These are phyloP conservation scores for Chaetoceros muelleri DNA, from an alignment of 108 stramenopile genomes.

Conservation along the genomic window DNA sequence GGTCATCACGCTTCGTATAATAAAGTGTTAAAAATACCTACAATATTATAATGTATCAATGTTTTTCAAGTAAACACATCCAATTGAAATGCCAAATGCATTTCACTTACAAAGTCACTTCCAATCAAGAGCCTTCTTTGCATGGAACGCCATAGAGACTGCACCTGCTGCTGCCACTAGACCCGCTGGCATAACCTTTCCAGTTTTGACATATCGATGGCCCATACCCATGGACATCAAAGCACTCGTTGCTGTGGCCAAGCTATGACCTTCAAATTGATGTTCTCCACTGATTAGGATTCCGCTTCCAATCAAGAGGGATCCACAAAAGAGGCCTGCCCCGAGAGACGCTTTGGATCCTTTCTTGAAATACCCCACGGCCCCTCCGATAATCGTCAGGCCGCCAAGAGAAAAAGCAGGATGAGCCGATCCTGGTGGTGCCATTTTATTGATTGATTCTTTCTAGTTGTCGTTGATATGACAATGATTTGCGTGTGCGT, in stretches of 20 bases:
- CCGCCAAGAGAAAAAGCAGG: constrained; percentile 55
- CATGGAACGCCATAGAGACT: constrained; percentile 21
- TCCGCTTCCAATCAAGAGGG: constrained; percentile 49
- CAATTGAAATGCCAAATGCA: no score
- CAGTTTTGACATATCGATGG: constrained; percentile 48
- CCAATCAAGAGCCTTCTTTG: constrained; percentile 31
- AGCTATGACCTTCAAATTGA: constrained; percentile 52
- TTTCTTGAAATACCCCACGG: constrained; percentile 50
- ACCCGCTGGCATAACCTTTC: constrained; percentile 73
- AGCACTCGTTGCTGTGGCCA: constrained; percentile 44
- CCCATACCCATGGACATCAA: constrained; percentile 61
- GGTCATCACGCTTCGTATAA: no score
- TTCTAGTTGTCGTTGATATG: no score
- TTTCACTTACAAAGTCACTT: no score
- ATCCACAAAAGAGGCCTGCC: constrained; percentile 47
- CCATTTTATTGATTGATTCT: not conserved
- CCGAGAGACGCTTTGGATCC: constrained; percentile 27
- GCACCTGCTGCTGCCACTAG: constrained; percentile 14
- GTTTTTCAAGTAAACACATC: no score
- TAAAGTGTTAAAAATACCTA: no score
- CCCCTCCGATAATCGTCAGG: constrained; percentile 46
- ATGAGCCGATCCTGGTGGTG: constrained; percentile 63
- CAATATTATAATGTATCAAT: no score
- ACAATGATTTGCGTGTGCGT: no score
- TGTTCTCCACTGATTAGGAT: constrained; percentile 53